Evolutionary conservation across 208 protist genomes (phyloP).

Genomic region (Leishmania lainsoni): DNA sequence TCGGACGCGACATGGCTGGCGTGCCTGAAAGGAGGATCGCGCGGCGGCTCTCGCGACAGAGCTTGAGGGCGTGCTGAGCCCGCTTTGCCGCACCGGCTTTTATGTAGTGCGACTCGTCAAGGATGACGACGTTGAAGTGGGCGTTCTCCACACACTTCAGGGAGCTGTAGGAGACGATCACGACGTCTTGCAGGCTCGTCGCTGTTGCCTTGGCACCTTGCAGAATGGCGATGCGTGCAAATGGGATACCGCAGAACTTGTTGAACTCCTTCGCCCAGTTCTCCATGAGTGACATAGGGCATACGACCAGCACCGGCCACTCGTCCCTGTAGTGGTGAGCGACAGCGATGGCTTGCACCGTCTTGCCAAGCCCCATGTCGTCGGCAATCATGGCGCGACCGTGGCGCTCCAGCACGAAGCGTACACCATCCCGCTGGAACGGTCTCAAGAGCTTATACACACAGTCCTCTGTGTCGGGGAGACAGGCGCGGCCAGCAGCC

Average conservation of each 20-base stretch:
- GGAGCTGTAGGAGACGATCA: constrained; percentile 86
- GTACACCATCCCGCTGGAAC: constrained; percentile 84
- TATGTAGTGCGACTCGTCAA: constrained; percentile 97
- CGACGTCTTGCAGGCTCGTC: constrained; percentile 55
- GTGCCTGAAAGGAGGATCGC: constrained; percentile 94
- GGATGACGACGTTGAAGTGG: constrained; percentile 90
- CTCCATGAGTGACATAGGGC: constrained; percentile 91
- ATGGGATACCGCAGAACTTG: constrained; percentile 81
- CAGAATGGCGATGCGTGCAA: constrained; percentile 70
- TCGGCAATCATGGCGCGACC: constrained; percentile 94
- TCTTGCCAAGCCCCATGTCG: constrained; percentile 98
- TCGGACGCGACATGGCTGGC: constrained; percentile 91
- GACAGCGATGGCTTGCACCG: constrained; percentile 95
- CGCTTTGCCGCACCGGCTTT: constrained; percentile 89
- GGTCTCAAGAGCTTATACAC: constrained; percentile 74
- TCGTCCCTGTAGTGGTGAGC: constrained; percentile 90
- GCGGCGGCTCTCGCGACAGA: constrained; percentile 73
- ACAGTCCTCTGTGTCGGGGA: constrained; percentile 55
- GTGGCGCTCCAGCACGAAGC: constrained; percentile 74
- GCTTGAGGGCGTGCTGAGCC: constrained; percentile 73
- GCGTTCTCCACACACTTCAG: constrained; percentile 66
- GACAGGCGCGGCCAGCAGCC: constrained; percentile 24
- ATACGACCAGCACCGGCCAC: constrained; percentile 95
- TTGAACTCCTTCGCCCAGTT: constrained; percentile 94
- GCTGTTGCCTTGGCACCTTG: constrained; percentile 57